A percentile compares a stretch with the other conserved stretches of the same genome.
These are phyloP conservation scores for Phialemonium atrogriseum DNA, from an alignment of 2,329 filamentous ascomycete genomes.

Conservation along the genomic window DNA sequence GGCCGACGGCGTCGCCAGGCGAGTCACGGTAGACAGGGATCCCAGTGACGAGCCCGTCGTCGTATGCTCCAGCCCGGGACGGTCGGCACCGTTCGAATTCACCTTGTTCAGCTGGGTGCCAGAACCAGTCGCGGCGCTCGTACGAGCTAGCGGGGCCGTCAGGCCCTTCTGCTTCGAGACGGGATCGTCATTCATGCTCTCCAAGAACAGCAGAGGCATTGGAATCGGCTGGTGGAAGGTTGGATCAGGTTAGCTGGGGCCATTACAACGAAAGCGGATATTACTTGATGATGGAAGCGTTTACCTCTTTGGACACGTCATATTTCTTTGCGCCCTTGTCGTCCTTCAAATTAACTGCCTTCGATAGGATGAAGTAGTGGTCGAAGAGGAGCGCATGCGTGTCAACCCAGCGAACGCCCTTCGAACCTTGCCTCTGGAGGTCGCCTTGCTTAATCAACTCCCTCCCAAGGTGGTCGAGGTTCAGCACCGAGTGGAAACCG, in stretches of 20 bases:
- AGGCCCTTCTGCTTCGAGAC: slow-evolving; percentile 77
- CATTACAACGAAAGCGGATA: slow-evolving; percentile 1
- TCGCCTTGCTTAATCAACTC: slow-evolving; percentile 86
- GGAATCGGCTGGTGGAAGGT: slow-evolving; percentile 61
- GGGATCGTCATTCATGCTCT: slow-evolving; percentile 86
- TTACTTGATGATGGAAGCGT: slow-evolving; percentile 17
- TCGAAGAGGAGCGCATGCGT: slow-evolving; percentile 92
- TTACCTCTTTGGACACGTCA: slow-evolving; percentile 83
- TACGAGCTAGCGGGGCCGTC: slow-evolving; percentile 49
- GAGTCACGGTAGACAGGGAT: slow-evolving; percentile 34
- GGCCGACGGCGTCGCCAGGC: slow-evolving; percentile 32
- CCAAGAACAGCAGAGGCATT: slow-evolving; percentile 89
- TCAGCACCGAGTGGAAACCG: slow-evolving; percentile 81
- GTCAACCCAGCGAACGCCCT: slow-evolving; percentile 87
- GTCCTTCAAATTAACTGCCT: slow-evolving; percentile 63
- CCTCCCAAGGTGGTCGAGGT: slow-evolving; percentile 87
- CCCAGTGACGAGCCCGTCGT: slow-evolving; percentile 58
- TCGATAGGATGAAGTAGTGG: slow-evolving; percentile 90
- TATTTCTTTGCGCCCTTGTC: slow-evolving; percentile 72
- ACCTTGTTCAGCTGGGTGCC: slow-evolving; percentile 51
- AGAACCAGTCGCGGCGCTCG: slow-evolving; percentile 49
- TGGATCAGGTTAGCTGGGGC: slow-evolving; percentile 10
- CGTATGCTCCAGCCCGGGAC: slow-evolving; percentile 57
- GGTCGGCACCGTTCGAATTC: slow-evolving; percentile 39
- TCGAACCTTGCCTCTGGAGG: slow-evolving; percentile 78